These are phyloP conservation scores for Skeletonema costatum DNA, from an alignment of 108 stramenopile species.

Conservation along the genomic window DNA sequence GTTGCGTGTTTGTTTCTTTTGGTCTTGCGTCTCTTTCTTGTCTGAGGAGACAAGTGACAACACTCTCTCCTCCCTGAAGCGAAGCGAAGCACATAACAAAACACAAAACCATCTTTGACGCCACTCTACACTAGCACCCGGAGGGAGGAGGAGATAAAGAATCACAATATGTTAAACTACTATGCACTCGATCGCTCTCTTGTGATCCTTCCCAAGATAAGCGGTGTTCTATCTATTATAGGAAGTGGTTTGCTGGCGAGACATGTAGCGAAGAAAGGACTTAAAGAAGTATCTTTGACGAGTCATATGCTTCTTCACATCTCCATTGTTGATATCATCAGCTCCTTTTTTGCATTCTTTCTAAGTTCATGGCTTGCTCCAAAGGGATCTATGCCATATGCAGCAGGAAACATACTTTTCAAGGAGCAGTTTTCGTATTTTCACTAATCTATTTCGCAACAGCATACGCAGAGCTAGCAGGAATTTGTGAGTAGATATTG, in stretches of 20 bases:
- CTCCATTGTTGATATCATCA: neutral
- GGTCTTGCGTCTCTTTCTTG: no score
- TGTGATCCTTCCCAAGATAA: slow-evolving; percentile 2
- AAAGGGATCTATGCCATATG: neutral
- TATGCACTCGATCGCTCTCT: neutral
- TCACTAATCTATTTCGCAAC: neutral
- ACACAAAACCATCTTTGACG: no score
- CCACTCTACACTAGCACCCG: no score
- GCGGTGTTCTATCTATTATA: neutral
- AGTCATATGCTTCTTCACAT: neutral
- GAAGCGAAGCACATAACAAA: no score
- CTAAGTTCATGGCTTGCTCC: neutral
- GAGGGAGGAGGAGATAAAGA: no score
- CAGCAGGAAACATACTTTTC: neutral
- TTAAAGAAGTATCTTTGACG: neutral
- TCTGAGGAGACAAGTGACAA: no score
- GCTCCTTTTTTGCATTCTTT: neutral
- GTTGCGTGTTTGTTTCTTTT: no score
- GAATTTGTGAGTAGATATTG: neutral
- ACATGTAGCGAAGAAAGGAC: neutral
- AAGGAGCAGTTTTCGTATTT: neutral
- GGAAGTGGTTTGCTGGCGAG: neutral
- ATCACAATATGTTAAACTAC: neutral
- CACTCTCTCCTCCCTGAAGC: no score
- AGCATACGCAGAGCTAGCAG: neutral